These are phyloP conservation scores for Eucalyptus shirleyi DNA, from an alignment of 345 rosid genomes.

Conservation along the genomic window DNA sequence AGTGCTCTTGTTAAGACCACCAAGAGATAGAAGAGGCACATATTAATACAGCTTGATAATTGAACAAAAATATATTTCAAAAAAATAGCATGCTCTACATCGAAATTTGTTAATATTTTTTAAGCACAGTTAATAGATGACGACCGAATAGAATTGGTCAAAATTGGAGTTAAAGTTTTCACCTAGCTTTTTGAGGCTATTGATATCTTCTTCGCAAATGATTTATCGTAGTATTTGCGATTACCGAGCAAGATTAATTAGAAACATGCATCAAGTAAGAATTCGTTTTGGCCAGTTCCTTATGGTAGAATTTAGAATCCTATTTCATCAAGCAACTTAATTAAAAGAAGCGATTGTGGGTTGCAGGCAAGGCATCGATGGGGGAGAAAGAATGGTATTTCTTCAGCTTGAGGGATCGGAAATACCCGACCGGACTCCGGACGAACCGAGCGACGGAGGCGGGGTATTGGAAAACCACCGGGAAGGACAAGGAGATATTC, in stretches of 20 bases:
- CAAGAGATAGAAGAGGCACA: neutral
- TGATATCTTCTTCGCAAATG: neutral
- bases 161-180: neutral
- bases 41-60: neutral
- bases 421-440: slow-evolving; percentile 94
- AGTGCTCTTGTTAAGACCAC: neutral
- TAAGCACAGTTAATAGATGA: neutral
- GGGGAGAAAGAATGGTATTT: slow-evolving; percentile 98
- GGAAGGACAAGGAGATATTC: slow-evolving; percentile 78
- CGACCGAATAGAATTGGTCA: neutral
- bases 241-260: neutral
- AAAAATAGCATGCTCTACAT: neutral
- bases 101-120: neutral
- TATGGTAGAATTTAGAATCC: neutral
- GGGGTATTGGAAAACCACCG: slow-evolving; percentile 96
- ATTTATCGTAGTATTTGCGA: neutral
- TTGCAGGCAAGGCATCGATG: slow-evolving; percentile 83
- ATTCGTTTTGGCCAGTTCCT: neutral
- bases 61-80: neutral
- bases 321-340: neutral
- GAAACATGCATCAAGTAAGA: neutral
- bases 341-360: neutral
- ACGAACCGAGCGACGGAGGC: slow-evolving; percentile 93
- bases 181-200: neutral
- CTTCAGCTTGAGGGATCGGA: slow-evolving; percentile 76